Conservation (phyloP, 352 stramenopile genomes). For the Aphanomyces stellatus region DNA sequence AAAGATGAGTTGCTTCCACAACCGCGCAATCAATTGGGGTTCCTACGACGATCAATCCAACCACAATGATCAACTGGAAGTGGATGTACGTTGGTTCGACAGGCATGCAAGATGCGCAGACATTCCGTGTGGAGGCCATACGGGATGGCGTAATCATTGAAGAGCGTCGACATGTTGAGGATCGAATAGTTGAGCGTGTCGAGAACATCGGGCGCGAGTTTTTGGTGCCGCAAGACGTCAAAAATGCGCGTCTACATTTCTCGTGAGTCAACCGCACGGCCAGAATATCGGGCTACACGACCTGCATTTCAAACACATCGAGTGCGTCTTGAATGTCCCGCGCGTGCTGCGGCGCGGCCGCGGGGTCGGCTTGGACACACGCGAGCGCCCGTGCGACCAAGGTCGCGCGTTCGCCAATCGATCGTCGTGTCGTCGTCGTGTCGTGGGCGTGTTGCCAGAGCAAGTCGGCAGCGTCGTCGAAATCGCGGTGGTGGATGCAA, state of each 20-base stretch:
- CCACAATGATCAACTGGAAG: too few relatives aligned
- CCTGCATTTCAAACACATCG: constrained; percentile 17
- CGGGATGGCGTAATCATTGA: constrained; percentile 14
- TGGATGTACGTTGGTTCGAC: constrained; percentile 1
- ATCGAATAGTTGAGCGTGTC: background rate
- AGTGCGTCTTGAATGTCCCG: constrained; percentile 14
- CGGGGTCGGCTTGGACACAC: constrained; percentile 2
- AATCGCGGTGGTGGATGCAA: constrained; percentile 10
- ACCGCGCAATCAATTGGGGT: background rate
- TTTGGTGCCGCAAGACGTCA: background rate
- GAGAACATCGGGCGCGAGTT: background rate
- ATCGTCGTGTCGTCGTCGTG: background rate
- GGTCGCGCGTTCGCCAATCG: constrained; percentile 3
- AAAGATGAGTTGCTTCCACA: constrained; percentile 19
- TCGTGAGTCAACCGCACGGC: background rate
- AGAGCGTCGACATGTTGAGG: constrained; percentile 19
- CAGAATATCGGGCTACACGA: background rate
- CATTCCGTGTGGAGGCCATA: constrained; percentile 14
- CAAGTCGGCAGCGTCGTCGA: constrained; percentile 1
- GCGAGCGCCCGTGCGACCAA: constrained; percentile 8
- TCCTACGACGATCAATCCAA: background rate
- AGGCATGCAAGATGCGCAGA: constrained; percentile 18
- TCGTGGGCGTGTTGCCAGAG: constrained; percentile 11
- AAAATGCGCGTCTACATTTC: constrained; percentile 5
- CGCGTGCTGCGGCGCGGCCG: background rate